Conservation (phyloP, 2,329 filamentous ascomycete species). For the Fusarium poae region DNA sequence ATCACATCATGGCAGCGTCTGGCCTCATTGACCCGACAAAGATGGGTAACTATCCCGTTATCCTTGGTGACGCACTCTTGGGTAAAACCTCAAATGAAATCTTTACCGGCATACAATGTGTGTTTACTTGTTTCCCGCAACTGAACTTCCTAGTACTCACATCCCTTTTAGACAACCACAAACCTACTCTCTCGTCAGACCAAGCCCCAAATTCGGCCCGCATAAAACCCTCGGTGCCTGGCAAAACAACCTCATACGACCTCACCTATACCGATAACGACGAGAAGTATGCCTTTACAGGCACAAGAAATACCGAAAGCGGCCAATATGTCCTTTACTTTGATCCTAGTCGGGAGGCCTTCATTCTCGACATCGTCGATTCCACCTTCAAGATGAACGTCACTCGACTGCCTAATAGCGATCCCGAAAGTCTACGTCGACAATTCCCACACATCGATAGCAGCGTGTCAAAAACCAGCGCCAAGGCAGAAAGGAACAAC, state of each 20-base stretch:
- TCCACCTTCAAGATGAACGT: conserved; percentile 92
- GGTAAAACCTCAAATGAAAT: conserved; percentile 68
- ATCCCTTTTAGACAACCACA: conserved; percentile 69
- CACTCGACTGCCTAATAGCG: conserved; percentile 74
- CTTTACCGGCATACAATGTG: conserved; percentile 73
- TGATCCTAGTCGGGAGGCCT: conserved; percentile 78
- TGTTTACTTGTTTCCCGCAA: conserved; percentile 40
- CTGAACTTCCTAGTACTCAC: conserved; percentile 8
- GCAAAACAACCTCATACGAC: conserved; percentile 67
- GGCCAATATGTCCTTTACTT: conserved; percentile 79
- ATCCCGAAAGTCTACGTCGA: conserved; percentile 72
- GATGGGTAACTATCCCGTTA: conserved; percentile 71
- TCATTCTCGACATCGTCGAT: conserved; percentile 84
- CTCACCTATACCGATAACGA: conserved; percentile 67
- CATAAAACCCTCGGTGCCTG: conserved; percentile 64
- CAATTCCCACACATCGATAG: conserved; percentile 75
- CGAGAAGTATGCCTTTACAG: conserved; percentile 71
- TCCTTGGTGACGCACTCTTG: conserved; percentile 72
- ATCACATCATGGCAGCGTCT: conserved; percentile 45
- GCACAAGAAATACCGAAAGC: conserved; percentile 68
- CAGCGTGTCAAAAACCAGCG: conserved; percentile 34
- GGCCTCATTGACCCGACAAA: conserved; percentile 70
- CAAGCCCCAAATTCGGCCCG: conserved; percentile 63
- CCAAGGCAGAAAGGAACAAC: conserved; percentile 21
- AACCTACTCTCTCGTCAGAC: conserved; percentile 65